Evolutionary conservation across 768 basidiomycete species (phyloP), one percentile per base, ranked within the genome.

Genomic region (Leccinum sublutescens): DNA sequence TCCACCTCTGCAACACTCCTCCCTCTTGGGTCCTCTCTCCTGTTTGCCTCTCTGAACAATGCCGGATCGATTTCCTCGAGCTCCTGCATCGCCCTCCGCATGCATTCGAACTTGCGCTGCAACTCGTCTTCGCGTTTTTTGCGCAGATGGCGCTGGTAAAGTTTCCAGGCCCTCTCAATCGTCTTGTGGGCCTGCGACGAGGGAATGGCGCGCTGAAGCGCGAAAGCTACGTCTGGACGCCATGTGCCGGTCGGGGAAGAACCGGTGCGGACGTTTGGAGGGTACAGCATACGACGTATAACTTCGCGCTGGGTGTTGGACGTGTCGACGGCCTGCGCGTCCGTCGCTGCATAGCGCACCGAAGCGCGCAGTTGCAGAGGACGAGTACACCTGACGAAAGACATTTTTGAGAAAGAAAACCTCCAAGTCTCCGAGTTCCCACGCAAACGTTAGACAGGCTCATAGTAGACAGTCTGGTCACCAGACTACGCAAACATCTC

Each of bases 111-210:
- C 74, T 95, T 95, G 74, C 86, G 81, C 58, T 78, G 76, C 61
- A 91, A 70, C 68, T 93, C 89, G 36, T 79, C 84, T 29, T 86
- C 82, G 49, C 89, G 81, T 61, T 80, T 77, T 68, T 88, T 84
- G 45, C 95, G 84, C 40, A 86, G 60, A 67, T 91, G 87, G 31
- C 95, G 83, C 63, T 84, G 81, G 75, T 93, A 86, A 11, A 98
- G 80, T 54, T 87, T 77, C 90, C 91, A 98, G 4, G 95, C 95
- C 33, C 95, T 85, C 63, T 93, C 88, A 55, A 97, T 94, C 2
- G 93, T 97, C 62, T 93, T 84, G 76, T 97, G 93, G 0, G 91
- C 93, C 72, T 96, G 93, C 5, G 80, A 83, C 3, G 91, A 92
- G 12, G 93, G 92, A 54, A 97, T 88, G n/a, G 91, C 91, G 55